phyloP scores from a whole-genome alignment of 2,329 filamentous ascomycete genomes.

The Immersiporthe knoxdaviesiana region DNA sequence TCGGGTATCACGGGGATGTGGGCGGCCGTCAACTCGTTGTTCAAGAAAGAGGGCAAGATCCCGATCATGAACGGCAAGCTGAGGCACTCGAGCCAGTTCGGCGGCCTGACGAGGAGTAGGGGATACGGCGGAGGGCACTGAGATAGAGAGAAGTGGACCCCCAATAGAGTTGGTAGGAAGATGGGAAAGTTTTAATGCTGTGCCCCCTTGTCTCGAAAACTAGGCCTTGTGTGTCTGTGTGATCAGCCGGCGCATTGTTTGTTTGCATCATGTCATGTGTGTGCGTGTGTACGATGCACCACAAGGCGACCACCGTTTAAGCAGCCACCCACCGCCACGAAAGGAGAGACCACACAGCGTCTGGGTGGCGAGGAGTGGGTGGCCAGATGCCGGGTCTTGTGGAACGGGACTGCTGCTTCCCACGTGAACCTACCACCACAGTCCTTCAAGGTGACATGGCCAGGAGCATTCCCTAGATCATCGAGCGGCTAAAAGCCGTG shows the following conservation, averaged over 20 bases:
- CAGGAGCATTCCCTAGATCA: not conserved
- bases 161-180: not conserved
- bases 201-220: no score
- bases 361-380: not conserved
- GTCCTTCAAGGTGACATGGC: not conserved
- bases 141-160: not conserved
- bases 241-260: not conserved
- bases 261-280: not conserved
- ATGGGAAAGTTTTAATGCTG: not conserved
- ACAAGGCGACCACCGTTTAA: not conserved
- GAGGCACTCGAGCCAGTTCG: slow-evolving; percentile 14
- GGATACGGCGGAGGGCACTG: slow-evolving; percentile 27
- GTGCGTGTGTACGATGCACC: not conserved
- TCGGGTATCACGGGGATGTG: slow-evolving; percentile 86
- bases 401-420: not conserved
- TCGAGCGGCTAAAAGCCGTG: not conserved
- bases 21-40: slow-evolving; percentile 64
- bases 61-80: slow-evolving; percentile 39
- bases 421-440: not conserved
- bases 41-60: slow-evolving; percentile 49
- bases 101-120: slow-evolving; percentile 19
- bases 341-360: not conserved
- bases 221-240: not conserved
- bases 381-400: not conserved
- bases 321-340: not conserved